Percentiles rank a stretch among this genome's conserved stretches.
Evolutionary conservation across 257 asterid genomes (phyloP).

Genomic region (Solanum pinnatisectum): DNA sequence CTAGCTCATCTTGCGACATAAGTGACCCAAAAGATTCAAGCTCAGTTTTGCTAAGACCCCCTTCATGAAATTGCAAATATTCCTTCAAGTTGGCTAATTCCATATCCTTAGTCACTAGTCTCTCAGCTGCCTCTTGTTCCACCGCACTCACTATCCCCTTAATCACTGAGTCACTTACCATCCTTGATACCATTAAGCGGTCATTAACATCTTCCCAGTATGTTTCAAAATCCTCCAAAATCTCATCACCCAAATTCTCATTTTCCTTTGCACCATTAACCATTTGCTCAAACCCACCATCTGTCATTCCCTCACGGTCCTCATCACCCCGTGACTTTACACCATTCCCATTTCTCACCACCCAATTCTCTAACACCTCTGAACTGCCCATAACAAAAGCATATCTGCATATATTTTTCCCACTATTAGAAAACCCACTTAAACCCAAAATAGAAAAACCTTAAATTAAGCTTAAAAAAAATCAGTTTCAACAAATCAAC

Average conservation of each 20-base stretch:
- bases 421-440: not conserved
- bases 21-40: constrained; percentile 11
- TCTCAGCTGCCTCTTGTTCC: constrained; percentile 74
- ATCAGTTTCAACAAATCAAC: not conserved
- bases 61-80: constrained; percentile 14
- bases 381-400: constrained; percentile 20
- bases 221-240: constrained; percentile 63
- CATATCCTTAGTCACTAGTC: constrained; percentile 45
- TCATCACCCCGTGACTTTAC: constrained; percentile 6
- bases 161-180: constrained; percentile 80
- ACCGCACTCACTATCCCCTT: constrained; percentile 90
- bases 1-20: not conserved
- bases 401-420: not conserved
- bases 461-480: not conserved
- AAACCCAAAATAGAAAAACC: not conserved
- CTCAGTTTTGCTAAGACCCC: constrained; percentile 5
- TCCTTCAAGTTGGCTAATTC: constrained; percentile 50
- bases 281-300: constrained; percentile 3
- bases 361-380: constrained; percentile 20
- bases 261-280: constrained; percentile 17
- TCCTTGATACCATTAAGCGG: constrained; percentile 57
- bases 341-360: constrained; percentile 4
- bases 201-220: constrained; percentile 65
- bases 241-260: constrained; percentile 51
- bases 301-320: not conserved